These are phyloP conservation scores for Cydonia oblonga DNA, from an alignment of 331 rosid genomes.

Conservation along the genomic window DNA sequence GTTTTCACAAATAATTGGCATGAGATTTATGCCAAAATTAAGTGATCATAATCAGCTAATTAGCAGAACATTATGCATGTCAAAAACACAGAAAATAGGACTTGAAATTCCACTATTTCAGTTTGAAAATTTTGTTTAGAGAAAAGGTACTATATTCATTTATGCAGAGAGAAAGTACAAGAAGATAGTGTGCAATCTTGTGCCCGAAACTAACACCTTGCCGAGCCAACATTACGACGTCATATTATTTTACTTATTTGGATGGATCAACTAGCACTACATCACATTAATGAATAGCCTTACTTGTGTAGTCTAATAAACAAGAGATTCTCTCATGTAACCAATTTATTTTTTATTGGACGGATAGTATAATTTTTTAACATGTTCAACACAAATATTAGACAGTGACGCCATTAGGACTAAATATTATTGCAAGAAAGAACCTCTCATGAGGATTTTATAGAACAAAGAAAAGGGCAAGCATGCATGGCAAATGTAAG, in stretches of 20 bases:
- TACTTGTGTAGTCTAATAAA: neutral
- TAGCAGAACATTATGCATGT: neutral
- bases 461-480: neutral
- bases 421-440: no score
- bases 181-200: neutral
- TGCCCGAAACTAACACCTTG: neutral
- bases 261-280: neutral
- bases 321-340: no score
- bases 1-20: neutral
- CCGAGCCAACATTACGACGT: neutral
- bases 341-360: no score
- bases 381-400: neutral
- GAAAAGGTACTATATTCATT: neutral
- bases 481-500: neutral
- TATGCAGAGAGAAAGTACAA: neutral
- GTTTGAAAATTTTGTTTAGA: neutral
- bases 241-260: neutral
- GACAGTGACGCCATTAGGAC: neutral
- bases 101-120: neutral
- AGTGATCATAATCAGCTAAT: neutral
- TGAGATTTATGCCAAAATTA: neutral
- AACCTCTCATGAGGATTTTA: neutral
- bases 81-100: neutral
- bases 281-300: neutral
- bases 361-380: no score